Conservation (phyloP, 805 yeast genomes). For the Yarrowia sp. region DNA sequence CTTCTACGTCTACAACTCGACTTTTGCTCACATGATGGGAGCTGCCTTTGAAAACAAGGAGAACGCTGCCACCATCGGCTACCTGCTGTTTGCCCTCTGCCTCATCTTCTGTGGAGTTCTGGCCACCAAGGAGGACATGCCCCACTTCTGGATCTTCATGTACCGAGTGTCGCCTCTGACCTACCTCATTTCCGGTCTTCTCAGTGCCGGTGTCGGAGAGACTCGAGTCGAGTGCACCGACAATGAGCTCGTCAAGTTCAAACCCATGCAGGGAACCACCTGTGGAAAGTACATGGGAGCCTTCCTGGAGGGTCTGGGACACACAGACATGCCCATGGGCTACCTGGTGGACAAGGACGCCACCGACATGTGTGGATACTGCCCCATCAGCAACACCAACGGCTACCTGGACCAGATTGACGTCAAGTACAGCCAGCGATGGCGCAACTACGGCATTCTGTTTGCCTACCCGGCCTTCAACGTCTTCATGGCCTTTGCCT, state of each 20-base stretch:
- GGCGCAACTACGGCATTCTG: conserved; percentile 68
- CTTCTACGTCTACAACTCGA: conserved; percentile 57
- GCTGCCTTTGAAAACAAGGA: conserved; percentile 50
- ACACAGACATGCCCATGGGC: conserved; percentile 49
- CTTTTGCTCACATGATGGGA: conserved; percentile 54
- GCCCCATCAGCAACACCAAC: conserved; percentile 65
- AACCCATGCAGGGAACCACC: conserved; percentile 64
- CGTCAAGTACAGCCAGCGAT: conserved; percentile 51
- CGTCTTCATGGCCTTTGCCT: conserved; percentile 54
- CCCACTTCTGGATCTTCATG: conserved; percentile 84
- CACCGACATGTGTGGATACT: conserved; percentile 64
- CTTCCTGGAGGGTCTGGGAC: conserved; percentile 51
- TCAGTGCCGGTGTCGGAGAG: conserved; percentile 57
- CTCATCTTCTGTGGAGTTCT: conserved; percentile 82
- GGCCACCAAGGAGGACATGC: conserved; percentile 59
- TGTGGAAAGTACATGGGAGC: conserved; percentile 62
- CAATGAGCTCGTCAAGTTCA: conserved; percentile 57
- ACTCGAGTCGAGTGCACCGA: conserved; percentile 57
- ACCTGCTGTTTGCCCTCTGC: conserved; percentile 65
- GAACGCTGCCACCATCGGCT: conserved; percentile 67
- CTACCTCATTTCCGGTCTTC: conserved; percentile 65
- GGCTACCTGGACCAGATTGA: conserved; percentile 57
- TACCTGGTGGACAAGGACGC: conserved; percentile 54
- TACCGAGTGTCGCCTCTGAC: conserved; percentile 76
- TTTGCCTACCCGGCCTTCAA: conserved; percentile 59